phyloP scores from a whole-genome alignment of 2,329 filamentous ascomycete genomes.

The Diaporthe nobilis region DNA sequence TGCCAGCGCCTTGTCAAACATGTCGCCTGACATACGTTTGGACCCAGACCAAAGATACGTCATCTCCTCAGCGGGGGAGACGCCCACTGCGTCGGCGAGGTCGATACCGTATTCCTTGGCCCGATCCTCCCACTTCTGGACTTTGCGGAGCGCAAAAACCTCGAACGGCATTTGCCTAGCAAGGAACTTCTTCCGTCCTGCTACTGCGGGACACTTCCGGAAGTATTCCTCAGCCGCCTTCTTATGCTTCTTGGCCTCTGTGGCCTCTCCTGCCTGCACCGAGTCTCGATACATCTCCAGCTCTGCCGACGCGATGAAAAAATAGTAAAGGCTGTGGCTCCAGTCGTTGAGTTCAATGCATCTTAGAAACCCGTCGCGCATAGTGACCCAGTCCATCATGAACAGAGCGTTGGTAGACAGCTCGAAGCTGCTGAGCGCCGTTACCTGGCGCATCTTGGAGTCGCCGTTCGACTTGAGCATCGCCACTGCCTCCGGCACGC shows the following conservation, averaged over 20 bases:
- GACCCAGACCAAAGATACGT: constrained; percentile 93
- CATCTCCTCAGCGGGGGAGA: constrained; percentile 90
- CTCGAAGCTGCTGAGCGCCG: constrained; percentile 89
- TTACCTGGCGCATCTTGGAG: constrained; percentile 88
- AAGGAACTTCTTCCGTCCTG: constrained; percentile 92
- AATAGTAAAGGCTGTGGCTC: constrained; percentile 92
- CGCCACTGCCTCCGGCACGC: constrained; percentile 77
- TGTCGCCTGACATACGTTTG: constrained; percentile 79
- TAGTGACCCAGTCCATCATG: constrained; percentile 80
- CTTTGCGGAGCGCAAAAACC: constrained; percentile 84
- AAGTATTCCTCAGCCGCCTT: constrained; percentile 78
- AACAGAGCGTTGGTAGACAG: constrained; percentile 84
- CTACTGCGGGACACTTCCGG: constrained; percentile 77
- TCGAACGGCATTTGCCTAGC: constrained; percentile 92
- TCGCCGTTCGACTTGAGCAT: constrained; percentile 72
- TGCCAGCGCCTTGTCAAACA: constrained; percentile 74
- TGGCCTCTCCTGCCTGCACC: constrained; percentile 54
- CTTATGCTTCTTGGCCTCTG: constrained; percentile 69
- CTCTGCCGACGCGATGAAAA: constrained; percentile 84
- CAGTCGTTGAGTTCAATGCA: constrained; percentile 89
- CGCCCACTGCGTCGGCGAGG: constrained; percentile 84
- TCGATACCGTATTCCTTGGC: constrained; percentile 76
- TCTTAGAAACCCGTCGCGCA: constrained; percentile 80
- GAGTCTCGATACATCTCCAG: constrained; percentile 84
- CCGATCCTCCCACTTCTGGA: constrained; percentile 89